A percentile compares a stretch with the other conserved stretches of the same genome.
Conservation (phyloP, 176 grass and related monocot genomes). For the Oryza punctata region DNA sequence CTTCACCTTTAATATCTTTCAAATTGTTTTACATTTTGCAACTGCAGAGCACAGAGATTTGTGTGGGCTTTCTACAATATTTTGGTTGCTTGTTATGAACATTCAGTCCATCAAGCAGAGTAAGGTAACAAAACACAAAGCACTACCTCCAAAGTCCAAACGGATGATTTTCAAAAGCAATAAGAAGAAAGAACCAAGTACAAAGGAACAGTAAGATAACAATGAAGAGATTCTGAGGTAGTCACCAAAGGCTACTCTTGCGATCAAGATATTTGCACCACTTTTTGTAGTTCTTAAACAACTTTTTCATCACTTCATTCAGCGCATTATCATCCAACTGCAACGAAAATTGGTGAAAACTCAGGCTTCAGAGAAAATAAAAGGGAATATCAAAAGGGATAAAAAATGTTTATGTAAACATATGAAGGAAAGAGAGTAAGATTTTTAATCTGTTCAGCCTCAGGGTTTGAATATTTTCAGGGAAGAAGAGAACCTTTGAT, state of each 20-base stretch:
- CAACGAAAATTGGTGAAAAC: constrained; percentile 16
- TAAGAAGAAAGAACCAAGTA: not conserved
- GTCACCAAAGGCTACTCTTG: constrained; percentile 90
- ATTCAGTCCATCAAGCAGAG: constrained; percentile 8
- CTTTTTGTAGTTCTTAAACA: constrained; percentile 94
- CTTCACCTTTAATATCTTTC: constrained; percentile 14
- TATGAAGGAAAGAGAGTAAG: constrained; percentile 20
- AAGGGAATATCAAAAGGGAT: constrained; percentile 24
- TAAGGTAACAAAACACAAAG: constrained; percentile 19
- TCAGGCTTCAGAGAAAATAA: constrained; percentile 26
- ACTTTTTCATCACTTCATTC: constrained; percentile 81
- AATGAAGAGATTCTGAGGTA: constrained; percentile 10
- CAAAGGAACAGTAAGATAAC: constrained; percentile 23
- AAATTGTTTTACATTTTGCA: not conserved
- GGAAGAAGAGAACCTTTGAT: constrained; percentile 61
- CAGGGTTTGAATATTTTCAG: constrained; percentile 21
- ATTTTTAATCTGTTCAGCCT: constrained; percentile 24
- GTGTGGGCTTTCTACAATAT: not conserved
- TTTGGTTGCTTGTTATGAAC: constrained; percentile 12
- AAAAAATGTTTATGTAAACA: not conserved
- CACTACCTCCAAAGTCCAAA: not conserved
- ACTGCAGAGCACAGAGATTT: constrained; percentile 3
- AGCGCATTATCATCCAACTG: constrained; percentile 83
- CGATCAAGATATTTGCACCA: constrained; percentile 91
- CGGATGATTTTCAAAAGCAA: not conserved